Evolutionary conservation across 1,284 basidiomycete genomes (phyloP), one percentile per base, ranked within the genome.

Genomic region (Clitocybe nebularis): DNA sequence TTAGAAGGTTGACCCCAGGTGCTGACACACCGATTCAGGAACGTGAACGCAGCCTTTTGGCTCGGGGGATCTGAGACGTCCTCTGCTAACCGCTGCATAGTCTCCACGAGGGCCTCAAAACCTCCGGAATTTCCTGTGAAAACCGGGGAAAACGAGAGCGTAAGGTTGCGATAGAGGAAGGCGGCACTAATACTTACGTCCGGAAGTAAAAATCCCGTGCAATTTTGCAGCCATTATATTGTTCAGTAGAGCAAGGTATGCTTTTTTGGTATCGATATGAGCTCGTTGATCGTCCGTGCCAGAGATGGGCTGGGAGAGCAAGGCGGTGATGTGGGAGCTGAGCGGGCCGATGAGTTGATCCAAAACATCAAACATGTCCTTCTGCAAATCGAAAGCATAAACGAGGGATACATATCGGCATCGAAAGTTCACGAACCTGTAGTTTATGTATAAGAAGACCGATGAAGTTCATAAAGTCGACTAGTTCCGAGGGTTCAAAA

Each of bases 391-490:
- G 17, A 20, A 37, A 9, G 8, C 14, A 13, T 39, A 13, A 50
- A 37, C 30, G 20, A 37, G 23, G 9, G 20, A 19, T 23, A 41
- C 43, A 14, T 51, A 40, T 46, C 14, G 53, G 36, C 22, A 21
- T 17, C 23, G 19, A 50, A 22, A 13, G 23, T 33, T 20, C 10
- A 58, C 75, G 52, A 48, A 92, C 93, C 74, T 93, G 90, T 50
- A 99, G 81, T 59, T 90, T 91, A 64, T 96, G 92, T 47, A 95
- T 87, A 45, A 99, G 71, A 14, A 97, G 71, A 5, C 84, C 84
- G 44, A 99, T 85, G 70, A 99, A 99, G 59, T 85, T 87, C 73
- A 99, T 84, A 58, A 99, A 96, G 59, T 99, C 96, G 32, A 89
- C 84, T 46, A 99, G 71, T 64, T 99, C 96, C 5, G 84, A 80